Conservation (phyloP, 2,329 filamentous ascomycete species). For the Fonsecaea nubica region DNA sequence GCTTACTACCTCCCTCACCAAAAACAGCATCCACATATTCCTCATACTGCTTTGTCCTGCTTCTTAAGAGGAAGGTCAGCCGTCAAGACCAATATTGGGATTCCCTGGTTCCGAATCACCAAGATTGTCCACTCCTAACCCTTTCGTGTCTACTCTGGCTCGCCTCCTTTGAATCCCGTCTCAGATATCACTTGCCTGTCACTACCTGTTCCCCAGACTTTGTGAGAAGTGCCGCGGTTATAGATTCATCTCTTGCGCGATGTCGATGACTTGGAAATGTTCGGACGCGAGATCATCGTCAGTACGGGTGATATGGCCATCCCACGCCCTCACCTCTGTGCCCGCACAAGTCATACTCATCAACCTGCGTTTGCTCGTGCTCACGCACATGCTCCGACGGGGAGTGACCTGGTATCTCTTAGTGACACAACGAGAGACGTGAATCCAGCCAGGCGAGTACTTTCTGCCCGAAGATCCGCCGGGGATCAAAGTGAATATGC, state of each 20-base stretch:
- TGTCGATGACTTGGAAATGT: neutral
- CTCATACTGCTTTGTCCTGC: too few relatives aligned
- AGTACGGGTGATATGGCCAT: neutral
- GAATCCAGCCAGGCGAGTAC: neutral
- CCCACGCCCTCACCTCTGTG: neutral
- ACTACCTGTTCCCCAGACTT: neutral
- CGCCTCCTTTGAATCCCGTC: neutral
- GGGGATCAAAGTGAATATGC: neutral
- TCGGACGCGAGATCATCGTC: neutral
- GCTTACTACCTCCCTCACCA: too few relatives aligned
- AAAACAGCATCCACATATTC: too few relatives aligned
- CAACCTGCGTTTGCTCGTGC: neutral
- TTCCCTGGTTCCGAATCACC: neutral
- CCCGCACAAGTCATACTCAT: neutral
- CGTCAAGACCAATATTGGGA: neutral
- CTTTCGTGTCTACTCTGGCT: neutral
- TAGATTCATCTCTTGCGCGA: neutral
- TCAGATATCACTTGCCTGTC: neutral
- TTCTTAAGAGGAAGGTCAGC: too few relatives aligned
- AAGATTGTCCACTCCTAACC: neutral
- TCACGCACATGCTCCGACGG: neutral
- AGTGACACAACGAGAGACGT: neutral
- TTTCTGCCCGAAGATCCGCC: neutral
- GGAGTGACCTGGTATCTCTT: neutral
- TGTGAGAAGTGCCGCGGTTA: neutral